Conservation (phyloP, 768 basidiomycete species). For the Podaxis sp. region DNA sequence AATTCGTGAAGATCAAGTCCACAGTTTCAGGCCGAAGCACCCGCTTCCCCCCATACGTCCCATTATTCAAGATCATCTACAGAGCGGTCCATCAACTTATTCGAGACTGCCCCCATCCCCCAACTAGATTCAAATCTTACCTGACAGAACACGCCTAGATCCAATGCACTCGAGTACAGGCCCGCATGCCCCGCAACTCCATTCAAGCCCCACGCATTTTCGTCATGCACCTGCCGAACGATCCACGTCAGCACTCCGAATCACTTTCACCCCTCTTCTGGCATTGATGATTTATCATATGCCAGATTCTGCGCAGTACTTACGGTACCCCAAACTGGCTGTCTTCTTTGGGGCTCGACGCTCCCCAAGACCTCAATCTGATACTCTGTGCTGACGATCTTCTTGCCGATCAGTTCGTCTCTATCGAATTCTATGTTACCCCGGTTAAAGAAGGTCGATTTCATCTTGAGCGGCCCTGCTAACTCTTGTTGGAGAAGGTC, state of each 20-base stretch:
- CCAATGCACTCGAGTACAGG: slow-evolving; percentile 25
- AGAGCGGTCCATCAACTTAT: not conserved
- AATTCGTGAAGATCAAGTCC: slow-evolving; percentile 27
- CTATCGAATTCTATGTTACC: slow-evolving; percentile 18
- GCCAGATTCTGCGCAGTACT: not conserved
- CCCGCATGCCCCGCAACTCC: slow-evolving; percentile 29
- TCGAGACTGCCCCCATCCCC: not conserved
- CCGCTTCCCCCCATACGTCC: slow-evolving; percentile 22
- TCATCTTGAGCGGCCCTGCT: slow-evolving; percentile 26
- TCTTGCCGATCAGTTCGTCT: not conserved
- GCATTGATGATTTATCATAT: not conserved
- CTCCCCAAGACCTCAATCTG: slow-evolving; percentile 23
- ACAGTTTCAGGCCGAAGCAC: slow-evolving; percentile 25
- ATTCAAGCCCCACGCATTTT: slow-evolving; percentile 27
- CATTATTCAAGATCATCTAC: slow-evolving; percentile 30
- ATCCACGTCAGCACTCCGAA: slow-evolving; percentile 1
- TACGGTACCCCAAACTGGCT: slow-evolving; percentile 29
- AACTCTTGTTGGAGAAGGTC: slow-evolving; percentile 22
- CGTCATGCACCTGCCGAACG: slow-evolving; percentile 24
- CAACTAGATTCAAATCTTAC: slow-evolving; percentile 9
- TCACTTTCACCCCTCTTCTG: not conserved
- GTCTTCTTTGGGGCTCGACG: slow-evolving; percentile 21
- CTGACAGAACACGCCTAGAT: slow-evolving; percentile 28
- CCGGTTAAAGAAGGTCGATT: slow-evolving; percentile 24
- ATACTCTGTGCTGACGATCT: slow-evolving; percentile 22